Evolutionary conservation across 306 rosid species (phyloP).

Genomic region (Dicorynia guianensis): DNA sequence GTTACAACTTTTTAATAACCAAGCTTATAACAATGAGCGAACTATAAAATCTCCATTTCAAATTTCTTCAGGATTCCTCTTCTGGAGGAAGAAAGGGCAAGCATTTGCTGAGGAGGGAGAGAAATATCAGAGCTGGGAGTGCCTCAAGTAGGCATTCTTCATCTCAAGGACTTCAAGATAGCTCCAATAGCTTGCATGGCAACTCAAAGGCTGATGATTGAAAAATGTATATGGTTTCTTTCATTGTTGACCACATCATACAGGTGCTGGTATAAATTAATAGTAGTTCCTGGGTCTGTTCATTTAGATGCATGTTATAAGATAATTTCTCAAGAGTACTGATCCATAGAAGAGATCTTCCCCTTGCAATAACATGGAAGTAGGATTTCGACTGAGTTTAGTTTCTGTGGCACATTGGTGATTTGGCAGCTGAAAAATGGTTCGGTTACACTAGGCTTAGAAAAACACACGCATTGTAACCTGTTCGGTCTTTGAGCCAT

Average conservation of each 20-base stretch:
- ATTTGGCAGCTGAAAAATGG: not conserved
- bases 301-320: conserved; percentile 15
- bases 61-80: conserved; percentile 49
- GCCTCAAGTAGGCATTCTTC: conserved; percentile 58
- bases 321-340: not conserved
- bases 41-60: not conserved
- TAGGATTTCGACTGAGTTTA: conserved; percentile 2
- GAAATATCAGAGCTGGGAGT: conserved; percentile 49
- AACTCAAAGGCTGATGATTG: conserved; percentile 43
- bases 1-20: conserved; percentile 24
- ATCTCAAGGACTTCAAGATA: conserved; percentile 57
- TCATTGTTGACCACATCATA: conserved; percentile 30
- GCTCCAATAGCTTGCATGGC: conserved; percentile 62
- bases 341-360: conserved; percentile 32
- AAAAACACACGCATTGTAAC: conserved; percentile 13
- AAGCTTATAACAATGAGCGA: not conserved
- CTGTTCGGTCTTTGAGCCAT: conserved; percentile 2
- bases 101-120: conserved; percentile 63
- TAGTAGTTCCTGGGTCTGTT: not conserved
- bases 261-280: conserved; percentile 16
- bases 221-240: conserved; percentile 33
- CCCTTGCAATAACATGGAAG: not conserved
- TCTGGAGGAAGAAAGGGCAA: conserved; percentile 60
- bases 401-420: not conserved
- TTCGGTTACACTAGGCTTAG: not conserved